Evolutionary conservation across 2,329 filamentous ascomycete species (phyloP).

Genomic region (Diaporthe destruens): DNA sequence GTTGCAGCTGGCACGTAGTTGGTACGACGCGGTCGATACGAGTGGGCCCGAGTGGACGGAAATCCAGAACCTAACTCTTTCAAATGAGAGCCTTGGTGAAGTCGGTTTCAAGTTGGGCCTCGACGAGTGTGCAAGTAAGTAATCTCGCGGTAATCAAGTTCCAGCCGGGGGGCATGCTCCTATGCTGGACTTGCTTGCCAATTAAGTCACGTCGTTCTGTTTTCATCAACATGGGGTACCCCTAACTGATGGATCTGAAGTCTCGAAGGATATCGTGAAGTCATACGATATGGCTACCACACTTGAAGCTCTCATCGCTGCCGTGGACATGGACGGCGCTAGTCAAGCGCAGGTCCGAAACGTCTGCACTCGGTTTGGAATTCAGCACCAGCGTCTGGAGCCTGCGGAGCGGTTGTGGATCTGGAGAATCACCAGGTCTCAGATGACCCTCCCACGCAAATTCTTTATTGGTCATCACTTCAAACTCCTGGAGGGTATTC

Average conservation of each 20-base stretch:
- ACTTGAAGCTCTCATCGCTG: conserved; percentile 36
- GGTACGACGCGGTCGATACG: background rate
- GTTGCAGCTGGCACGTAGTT: conserved; percentile 4
- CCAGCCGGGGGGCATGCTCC: background rate
- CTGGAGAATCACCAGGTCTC: background rate
- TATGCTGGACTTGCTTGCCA: background rate
- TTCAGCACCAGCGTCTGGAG: conserved; percentile 12
- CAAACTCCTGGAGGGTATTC: background rate
- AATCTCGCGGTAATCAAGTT: background rate
- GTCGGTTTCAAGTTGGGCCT: conserved; percentile 20
- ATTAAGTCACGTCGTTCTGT: background rate
- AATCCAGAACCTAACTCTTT: background rate
- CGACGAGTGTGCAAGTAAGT: conserved; percentile 21
- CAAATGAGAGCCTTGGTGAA: conserved; percentile 6
- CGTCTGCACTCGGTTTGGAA: conserved; percentile 17
- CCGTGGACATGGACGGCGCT: conserved; percentile 33
- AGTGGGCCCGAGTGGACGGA: background rate
- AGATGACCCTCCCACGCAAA: background rate
- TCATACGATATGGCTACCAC: conserved; percentile 15
- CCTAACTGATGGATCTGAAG: background rate
- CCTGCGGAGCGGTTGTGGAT: conserved; percentile 12
- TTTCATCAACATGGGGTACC: no score
- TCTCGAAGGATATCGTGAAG: background rate
- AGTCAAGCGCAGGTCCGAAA: background rate
- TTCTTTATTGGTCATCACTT: conserved; percentile 36